These are phyloP conservation scores for Kappamyces sp. DNA, from an alignment of 192 early-diverging fungal species.

Conservation along the genomic window DNA sequence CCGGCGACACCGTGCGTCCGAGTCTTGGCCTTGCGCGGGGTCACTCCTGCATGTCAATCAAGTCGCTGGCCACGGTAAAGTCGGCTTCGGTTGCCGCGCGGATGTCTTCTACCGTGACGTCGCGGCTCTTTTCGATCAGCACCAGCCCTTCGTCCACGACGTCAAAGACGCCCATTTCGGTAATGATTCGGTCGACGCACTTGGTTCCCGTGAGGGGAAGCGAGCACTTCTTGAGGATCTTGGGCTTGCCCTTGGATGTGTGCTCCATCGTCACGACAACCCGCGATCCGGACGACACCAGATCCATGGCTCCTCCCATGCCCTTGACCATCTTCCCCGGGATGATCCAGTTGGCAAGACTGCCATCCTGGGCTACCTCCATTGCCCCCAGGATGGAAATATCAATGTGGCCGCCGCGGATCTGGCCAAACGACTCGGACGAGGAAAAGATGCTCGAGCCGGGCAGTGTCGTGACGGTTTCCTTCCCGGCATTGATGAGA, in stretches of 20 bases:
- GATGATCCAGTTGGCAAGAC: conserved; percentile 81
- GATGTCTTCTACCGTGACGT: conserved; percentile 8
- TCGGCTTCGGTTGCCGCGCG: conserved; percentile 6
- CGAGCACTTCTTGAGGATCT: conserved; percentile 66
- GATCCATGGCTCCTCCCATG: conserved; percentile 77
- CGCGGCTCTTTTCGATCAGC: not conserved
- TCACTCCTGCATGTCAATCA: no score
- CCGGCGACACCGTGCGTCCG: no score
- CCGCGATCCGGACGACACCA: conserved; percentile 62
- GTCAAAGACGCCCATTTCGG: conserved; percentile 37
- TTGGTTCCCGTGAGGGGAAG: conserved; percentile 66
- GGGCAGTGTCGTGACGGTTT: conserved; percentile 65
- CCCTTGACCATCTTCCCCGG: conserved; percentile 84
- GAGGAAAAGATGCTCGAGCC: conserved; percentile 66
- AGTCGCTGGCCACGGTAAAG: conserved; percentile 2
- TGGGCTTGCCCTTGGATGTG: conserved; percentile 59
- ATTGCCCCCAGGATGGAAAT: conserved; percentile 72
- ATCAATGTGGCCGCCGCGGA: conserved; percentile 69
- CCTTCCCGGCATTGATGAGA: conserved; percentile 77
- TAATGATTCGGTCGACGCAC: conserved; percentile 62
- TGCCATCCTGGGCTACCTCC: conserved; percentile 68
- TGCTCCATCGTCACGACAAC: conserved; percentile 71
- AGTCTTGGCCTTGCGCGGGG: no score
- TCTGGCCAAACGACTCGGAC: conserved; percentile 75
- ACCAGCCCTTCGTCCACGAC: conserved; percentile 6